Evolutionary conservation across 2,329 filamentous ascomycete genomes (phyloP), one percentile per base, ranked within the genome.

Genomic region (Talaromyces sp.): DNA sequence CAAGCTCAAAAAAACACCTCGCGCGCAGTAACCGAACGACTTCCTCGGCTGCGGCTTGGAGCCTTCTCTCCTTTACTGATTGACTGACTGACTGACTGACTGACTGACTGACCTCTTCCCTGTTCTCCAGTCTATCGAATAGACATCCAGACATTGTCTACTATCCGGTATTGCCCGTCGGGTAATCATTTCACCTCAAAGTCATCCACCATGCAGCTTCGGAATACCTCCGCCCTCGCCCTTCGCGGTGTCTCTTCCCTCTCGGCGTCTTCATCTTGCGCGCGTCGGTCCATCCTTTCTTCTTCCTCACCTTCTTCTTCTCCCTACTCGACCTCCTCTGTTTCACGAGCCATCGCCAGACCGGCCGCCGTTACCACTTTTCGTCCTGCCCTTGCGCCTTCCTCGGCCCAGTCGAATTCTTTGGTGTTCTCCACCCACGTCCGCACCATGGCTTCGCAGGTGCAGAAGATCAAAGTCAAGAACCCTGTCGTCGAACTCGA

Each of bases 401-500:
- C 23, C 35, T 40, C 54, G 35, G 35, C 21, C n/a, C 54, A 57
- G 33, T 40, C 35, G 16, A 40, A 16, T 25, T 37, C 54, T 12
- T 39, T 21, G 35, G 23, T 25, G 21, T 40, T 57, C 54, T 57
- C 54, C 54, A 42, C 54, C 63, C 73, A 80, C 67, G 71, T 70
- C 60, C 78, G 81, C 75, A 82, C 72, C 61, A 81, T 81, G 76
- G 73, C 79, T 61, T 72, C 74, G 65, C 74, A 73, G 64, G 73
- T 83, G 71, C 82, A 85, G 74, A 99, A 98, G 89, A 98, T 98
- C 86, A 95, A 96, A 86, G 95, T 99, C 83, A 93, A 96, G 88
- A 98, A 96, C 81, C 95, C 95, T 69, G 88, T 99, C 77, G 95
- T 99, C 78, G 95, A 98, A 83, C 86, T 98, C 73, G 93, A 98